Evolutionary conservation across 495 filamentous ascomycete genomes (phyloP), one percentile per base, ranked within the genome.

Genomic region (Penicillium cosmopolitanum): DNA sequence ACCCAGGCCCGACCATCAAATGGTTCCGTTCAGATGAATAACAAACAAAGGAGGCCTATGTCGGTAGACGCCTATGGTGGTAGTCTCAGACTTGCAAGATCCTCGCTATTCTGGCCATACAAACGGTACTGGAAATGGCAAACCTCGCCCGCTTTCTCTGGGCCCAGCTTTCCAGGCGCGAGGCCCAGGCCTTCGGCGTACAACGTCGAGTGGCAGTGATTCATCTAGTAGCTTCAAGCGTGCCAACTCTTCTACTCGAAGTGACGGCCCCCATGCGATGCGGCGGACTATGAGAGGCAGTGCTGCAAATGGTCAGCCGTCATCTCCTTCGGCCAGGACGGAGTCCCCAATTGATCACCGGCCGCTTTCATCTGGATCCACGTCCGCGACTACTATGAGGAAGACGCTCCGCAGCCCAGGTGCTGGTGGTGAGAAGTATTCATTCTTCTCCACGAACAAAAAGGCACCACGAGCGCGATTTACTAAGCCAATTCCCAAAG

Each of bases 171-270:
- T 64, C n/a, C 64, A 63, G 10, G 23, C 43, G 18, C 53, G 38
- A 40, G 52, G 34, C 0, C 33, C 43, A 33, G 56, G 19, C 19
- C 62, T 67, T 11, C 60, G 65, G 21, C 72, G 80, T 4, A 71
- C 63, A 0, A 59, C 65, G 57, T 80, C 80, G 0, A 82, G 83
- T 64, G 85, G 81, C 51, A 87, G 84, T 55, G 85, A 86, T 61
- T 85, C 82, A 6, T 83, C 82, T 8, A 88, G 84, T 66, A 86
- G 84, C 64, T 89, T 88, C 76, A 82, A 77, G 58, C 80, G 81
- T 57, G 65, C 73, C 28, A 70, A 73, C 35, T 65, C 73, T 35
- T 73, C 78, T 34, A 52, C 68, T 28, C 71, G 77, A 16, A 55
- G 57, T 47, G 65, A 73, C 31, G 72, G 73, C 4, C 53, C 72